These are phyloP conservation scores for Acorus calamus DNA, from an alignment of 106 monocot species.

Conservation along the genomic window DNA sequence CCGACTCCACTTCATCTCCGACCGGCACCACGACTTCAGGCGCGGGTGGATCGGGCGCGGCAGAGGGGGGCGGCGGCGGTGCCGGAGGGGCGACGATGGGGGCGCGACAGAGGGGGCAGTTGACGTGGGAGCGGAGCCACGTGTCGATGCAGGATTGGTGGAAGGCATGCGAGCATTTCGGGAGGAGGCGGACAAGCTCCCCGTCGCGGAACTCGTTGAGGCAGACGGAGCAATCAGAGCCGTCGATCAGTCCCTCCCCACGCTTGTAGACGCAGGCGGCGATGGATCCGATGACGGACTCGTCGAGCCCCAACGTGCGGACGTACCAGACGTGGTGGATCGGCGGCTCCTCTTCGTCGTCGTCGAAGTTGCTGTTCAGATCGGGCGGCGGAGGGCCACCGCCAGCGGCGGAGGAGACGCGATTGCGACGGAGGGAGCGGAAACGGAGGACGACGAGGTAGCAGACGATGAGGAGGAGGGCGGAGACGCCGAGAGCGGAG, in stretches of 20 bases:
- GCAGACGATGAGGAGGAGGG: constrained; percentile 22
- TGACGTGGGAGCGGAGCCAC: constrained; percentile 70
- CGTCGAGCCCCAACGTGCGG: constrained; percentile 70
- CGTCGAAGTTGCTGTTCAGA: neutral
- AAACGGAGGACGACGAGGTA: constrained; percentile 10
- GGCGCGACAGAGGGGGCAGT: constrained; percentile 80
- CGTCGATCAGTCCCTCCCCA: constrained; percentile 30
- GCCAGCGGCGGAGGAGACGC: neutral
- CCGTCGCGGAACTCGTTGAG: constrained; percentile 75
- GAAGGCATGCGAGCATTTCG: constrained; percentile 71
- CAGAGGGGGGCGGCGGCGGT: neutral
- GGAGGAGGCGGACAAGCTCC: constrained; percentile 61
- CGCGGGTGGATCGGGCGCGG: neutral
- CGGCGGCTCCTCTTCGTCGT: neutral
- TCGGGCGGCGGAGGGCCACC: neutral
- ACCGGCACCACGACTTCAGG: constrained; percentile 1
- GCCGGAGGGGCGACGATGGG: constrained; percentile 31
- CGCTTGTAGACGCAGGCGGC: constrained; percentile 34
- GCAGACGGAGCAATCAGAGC: constrained; percentile 64
- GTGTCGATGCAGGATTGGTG: constrained; percentile 78
- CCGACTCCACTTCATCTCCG: constrained; percentile 2
- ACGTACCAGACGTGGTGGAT: constrained; percentile 76
- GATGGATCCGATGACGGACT: constrained; percentile 56
- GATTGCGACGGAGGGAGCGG: constrained; percentile 12
- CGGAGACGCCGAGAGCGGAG: constrained; percentile 17